Evolutionary conservation across 345 rosid genomes (phyloP).

Genomic region (Moricandia moricandioides): DNA sequence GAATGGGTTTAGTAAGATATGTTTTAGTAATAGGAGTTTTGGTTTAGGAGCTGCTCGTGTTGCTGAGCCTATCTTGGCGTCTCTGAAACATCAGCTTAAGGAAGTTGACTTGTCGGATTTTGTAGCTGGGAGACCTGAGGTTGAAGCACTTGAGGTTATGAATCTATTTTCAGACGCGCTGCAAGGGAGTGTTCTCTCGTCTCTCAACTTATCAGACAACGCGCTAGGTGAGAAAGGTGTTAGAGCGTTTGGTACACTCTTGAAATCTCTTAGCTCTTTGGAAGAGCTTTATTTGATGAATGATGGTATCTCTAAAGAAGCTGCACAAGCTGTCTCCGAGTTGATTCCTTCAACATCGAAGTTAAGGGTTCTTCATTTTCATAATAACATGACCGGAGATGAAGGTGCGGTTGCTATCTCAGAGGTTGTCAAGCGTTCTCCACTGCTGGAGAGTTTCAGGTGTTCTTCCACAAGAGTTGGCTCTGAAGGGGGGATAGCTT

Average conservation of each 20-base stretch:
- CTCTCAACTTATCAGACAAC: constrained; percentile 75
- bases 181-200: constrained; percentile 64
- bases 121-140: constrained; percentile 85
- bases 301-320: constrained; percentile 91
- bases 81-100: constrained; percentile 71
- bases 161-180: constrained; percentile 67
- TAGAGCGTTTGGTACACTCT: constrained; percentile 71
- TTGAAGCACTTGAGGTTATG: constrained; percentile 89
- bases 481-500: constrained; percentile 74
- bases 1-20: constrained; percentile 71
- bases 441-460: constrained; percentile 63
- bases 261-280: constrained; percentile 65
- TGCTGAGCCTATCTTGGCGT: constrained; percentile 69
- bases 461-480: constrained; percentile 91
- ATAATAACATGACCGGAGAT: constrained; percentile 93
- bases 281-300: constrained; percentile 87
- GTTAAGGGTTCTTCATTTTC: constrained; percentile 78
- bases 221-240: constrained; percentile 96
- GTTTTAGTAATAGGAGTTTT: constrained; percentile 92
- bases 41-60: constrained; percentile 75
- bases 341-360: constrained; percentile 83
- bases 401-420: constrained; percentile 75
- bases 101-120: constrained; percentile 89
- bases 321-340: constrained; percentile 76
- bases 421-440: constrained; percentile 63